Percentiles rank a stretch among this genome's conserved stretches.
These are phyloP conservation scores for Cryptococcus sp. DNA, from an alignment of 1,284 basidiomycete species.

Conservation along the genomic window DNA sequence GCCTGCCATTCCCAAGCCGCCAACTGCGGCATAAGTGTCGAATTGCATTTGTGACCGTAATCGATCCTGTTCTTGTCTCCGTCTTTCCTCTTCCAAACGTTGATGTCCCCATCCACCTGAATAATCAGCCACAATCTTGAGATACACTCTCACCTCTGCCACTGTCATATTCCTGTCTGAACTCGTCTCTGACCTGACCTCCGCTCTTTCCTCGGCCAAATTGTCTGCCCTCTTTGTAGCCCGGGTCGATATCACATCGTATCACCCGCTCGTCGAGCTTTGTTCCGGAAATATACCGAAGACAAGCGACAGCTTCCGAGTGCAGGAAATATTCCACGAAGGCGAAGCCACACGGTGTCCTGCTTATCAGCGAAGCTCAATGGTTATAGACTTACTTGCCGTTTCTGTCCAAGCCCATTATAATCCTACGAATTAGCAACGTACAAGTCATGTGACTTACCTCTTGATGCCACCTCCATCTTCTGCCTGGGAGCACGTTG, in stretches of 20 bases:
- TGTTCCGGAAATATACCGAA: constrained; percentile 93
- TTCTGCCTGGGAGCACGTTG: constrained; percentile 83
- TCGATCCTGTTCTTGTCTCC: constrained; percentile 68
- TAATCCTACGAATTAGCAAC: constrained; percentile 61
- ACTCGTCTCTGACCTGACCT: constrained; percentile 94
- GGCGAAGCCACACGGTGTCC: constrained; percentile 98
- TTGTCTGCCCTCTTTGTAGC: constrained; percentile 94
- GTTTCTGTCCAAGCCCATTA: constrained; percentile 98
- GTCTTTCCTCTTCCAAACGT: constrained; percentile 59
- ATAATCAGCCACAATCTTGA: constrained; percentile 23
- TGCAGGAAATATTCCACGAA: constrained; percentile 99
- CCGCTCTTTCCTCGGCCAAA: constrained; percentile 97
- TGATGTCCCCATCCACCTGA: constrained; percentile 81
- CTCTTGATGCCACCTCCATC: constrained; percentile 95
- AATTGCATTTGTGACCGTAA: constrained; percentile 73
- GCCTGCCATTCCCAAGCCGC: constrained; percentile 75
- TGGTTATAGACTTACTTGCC: constrained; percentile 64
- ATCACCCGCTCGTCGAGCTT: constrained; percentile 99
- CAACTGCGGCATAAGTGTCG: constrained; percentile 83
- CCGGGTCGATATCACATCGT: constrained; percentile 96
- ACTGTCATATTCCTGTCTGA: constrained; percentile 94
- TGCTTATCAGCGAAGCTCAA: constrained; percentile 46
- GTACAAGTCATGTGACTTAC: constrained; percentile 19
- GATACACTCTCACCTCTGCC: constrained; percentile 62
- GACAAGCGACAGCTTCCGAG: constrained; percentile 85